Evolutionary conservation across 1,284 basidiomycete genomes (phyloP), one percentile per base, ranked within the genome.

Genomic region (Chiua sp.): DNA sequence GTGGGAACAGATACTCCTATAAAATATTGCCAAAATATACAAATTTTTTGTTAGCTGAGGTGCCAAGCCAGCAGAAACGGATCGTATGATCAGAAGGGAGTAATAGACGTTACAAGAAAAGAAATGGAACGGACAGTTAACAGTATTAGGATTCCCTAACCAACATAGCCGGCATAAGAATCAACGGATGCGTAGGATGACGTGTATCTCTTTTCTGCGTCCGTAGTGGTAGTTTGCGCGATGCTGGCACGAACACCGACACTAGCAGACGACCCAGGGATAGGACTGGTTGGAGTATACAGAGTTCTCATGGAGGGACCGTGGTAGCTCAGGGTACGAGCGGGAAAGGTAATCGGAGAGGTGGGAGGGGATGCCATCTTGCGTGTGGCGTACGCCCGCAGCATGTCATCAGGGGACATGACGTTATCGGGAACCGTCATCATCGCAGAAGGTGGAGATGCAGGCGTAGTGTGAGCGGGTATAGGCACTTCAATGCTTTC

Each of bases 341-440:
- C 48, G 12, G 72, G 75, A 52, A 72, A 76, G 18, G 75, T 59
- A 16, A 75, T 68, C 18, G 75, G 65, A 7, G 74, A 72, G 53
- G 68, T 72, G 28, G 75, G 73, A 35, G 76, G 72, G 11, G 78
- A 76, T 3, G 56, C 65, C 4, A 77, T 69, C 65, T 81, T 83
- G 56, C 85, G 79, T 53, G 85, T 84, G 3, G 90, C 90, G 59
- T 92, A 92, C 1, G 86, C 87, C n/a, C 84, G 82, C 44, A 92
- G 77, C 87, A 91, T 88, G 20, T 83, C 89, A 64, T 92, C 90
- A 5, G 90, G 90, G 0, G 83, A 83, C 82, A 87, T 85, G 46
- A 80, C 74, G 49, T 66, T 79, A 0, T 79, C 79, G 22, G 81
- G 80, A 74, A 81, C 77, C 5, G 80, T 75, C 78, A 85, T 82